Evolutionary conservation across 176 grass and related monocot species (phyloP).

Genomic region (Rhynchospora tenuis): DNA sequence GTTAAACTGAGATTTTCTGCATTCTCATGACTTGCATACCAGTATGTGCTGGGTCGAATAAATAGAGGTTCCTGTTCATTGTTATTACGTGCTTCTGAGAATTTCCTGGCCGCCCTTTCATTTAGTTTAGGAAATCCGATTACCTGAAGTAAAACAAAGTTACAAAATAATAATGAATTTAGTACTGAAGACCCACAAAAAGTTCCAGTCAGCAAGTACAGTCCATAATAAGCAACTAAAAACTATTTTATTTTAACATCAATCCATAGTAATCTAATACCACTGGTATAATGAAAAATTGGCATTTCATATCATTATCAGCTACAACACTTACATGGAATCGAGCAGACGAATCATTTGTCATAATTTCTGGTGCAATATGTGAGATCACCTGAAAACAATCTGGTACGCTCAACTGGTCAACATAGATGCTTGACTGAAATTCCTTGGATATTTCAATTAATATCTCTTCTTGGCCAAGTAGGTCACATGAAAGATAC

Average conservation of each 20-base stretch:
- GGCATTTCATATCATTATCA: background rate
- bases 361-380: slow-evolving; percentile 52
- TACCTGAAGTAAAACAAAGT: slow-evolving; percentile 13
- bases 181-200: background rate
- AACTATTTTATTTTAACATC: background rate
- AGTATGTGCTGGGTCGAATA: slow-evolving; percentile 50
- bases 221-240: no score
- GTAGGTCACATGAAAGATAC: slow-evolving; percentile 65
- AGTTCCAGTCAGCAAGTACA: background rate
- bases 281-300: background rate
- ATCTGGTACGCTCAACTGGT: slow-evolving; percentile 31
- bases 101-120: slow-evolving; percentile 32
- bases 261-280: background rate
- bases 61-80: slow-evolving; percentile 47
- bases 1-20: slow-evolving; percentile 22
- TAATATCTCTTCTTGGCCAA: slow-evolving; percentile 73
- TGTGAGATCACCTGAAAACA: slow-evolving; percentile 38
- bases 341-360: slow-evolving; percentile 28
- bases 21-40: slow-evolving; percentile 35
- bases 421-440: slow-evolving; percentile 45
- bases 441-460: slow-evolving; percentile 47
- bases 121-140: slow-evolving; percentile 37
- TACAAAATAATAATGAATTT: background rate
- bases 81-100: slow-evolving; percentile 30
- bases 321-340: slow-evolving; percentile 30